Conservation (phyloP, 164 flowering plant species). For the Saururus chinensis region DNA sequence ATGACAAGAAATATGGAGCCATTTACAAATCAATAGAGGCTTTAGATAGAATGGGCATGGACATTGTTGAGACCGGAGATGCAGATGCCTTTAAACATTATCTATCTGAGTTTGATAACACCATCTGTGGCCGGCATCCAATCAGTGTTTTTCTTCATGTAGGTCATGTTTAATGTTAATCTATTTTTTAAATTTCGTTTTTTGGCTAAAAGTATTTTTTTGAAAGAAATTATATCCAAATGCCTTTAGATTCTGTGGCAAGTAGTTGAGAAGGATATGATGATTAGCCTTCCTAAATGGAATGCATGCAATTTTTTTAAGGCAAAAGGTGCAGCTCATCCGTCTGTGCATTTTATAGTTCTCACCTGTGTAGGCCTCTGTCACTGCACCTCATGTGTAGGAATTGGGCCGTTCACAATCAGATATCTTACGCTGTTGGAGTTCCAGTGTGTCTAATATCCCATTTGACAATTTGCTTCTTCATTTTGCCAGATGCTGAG, state of each 20-base stretch:
- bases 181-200: no score
- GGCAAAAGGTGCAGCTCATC: no score
- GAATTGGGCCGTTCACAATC: background rate
- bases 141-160: slow-evolving; percentile 92
- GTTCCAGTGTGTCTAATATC: background rate
- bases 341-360: background rate
- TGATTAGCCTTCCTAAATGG: no score
- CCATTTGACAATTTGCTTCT: background rate
- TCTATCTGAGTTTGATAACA: slow-evolving; percentile 63
- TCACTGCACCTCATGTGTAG: background rate
- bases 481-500: slow-evolving; percentile 51
- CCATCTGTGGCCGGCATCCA: slow-evolving; percentile 97
- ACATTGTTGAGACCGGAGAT: slow-evolving; percentile 86
- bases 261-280: no score
- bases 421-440: no score
- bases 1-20: slow-evolving; percentile 74
- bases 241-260: background rate
- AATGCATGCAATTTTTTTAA: no score
- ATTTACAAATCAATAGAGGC: slow-evolving; percentile 92
- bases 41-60: slow-evolving; percentile 94
- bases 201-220: background rate
- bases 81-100: slow-evolving; percentile 77
- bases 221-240: background rate
- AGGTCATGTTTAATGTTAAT: slow-evolving; percentile 5
- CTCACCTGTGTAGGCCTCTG: background rate